A percentile compares a stretch with the other conserved stretches of the same genome.
phyloP scores from a whole-genome alignment of 257 asterid species.

The Osmanthus fragrans region DNA sequence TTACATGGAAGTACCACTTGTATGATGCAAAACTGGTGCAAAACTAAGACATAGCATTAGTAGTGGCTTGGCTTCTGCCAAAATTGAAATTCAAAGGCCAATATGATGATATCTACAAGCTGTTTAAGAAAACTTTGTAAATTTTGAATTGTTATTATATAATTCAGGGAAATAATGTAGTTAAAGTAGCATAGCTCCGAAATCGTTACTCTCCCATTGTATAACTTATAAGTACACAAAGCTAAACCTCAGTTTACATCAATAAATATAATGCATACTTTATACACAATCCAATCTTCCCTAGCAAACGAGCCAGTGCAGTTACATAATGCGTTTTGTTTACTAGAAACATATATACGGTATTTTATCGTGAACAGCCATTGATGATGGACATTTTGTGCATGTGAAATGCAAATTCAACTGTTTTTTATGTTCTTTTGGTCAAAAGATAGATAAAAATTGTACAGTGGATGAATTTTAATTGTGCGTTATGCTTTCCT shows the following conservation, averaged over 20 bases:
- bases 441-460: background rate
- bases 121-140: background rate
- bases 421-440: background rate
- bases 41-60: background rate
- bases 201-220: background rate
- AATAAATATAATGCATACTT: background rate
- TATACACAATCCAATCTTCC: background rate
- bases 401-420: background rate
- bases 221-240: background rate
- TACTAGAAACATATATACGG: background rate
- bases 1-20: background rate
- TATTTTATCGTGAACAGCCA: background rate
- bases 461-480: background rate
- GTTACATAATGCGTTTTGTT: background rate
- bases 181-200: background rate
- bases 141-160: background rate
- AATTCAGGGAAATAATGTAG: background rate
- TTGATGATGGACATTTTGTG: background rate
- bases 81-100: background rate
- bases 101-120: background rate
- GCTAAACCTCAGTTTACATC: background rate
- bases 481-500: background rate
- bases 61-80: background rate
- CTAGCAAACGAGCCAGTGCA: background rate
- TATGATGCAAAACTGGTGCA: background rate